Percentiles rank a stretch among this genome's conserved stretches.
These are phyloP conservation scores for Aphanomyces stellatus DNA, from an alignment of 352 stramenopile species.

Conservation along the genomic window DNA sequence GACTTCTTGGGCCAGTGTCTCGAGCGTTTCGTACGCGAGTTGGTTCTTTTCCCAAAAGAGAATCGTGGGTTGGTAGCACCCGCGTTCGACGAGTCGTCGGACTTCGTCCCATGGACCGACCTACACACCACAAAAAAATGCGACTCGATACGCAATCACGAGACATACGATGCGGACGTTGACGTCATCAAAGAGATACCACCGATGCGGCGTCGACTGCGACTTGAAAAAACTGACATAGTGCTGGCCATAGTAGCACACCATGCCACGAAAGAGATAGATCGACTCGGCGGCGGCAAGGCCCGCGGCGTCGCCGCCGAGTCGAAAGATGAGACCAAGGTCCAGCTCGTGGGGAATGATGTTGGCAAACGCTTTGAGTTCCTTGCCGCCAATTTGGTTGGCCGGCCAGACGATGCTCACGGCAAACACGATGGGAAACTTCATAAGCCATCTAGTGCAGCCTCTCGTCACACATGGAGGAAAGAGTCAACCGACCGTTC, in stretches of 20 bases:
- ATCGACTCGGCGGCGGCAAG: constrained; percentile 25
- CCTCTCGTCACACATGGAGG: not conserved
- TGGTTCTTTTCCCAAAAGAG: constrained; percentile 75
- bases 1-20: constrained; percentile 55
- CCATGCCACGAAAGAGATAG: constrained; percentile 69
- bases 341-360: constrained; percentile 30
- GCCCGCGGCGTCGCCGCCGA: constrained; percentile 30
- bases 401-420: constrained; percentile 79
- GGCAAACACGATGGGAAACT: constrained; percentile 77
- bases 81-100: constrained; percentile 56
- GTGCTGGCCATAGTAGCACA: constrained; percentile 80
- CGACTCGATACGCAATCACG: not conserved
- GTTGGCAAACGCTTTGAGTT: constrained; percentile 37
- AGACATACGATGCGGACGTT: constrained; percentile 37
- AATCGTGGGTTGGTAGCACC: constrained; percentile 72
- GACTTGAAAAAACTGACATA: constrained; percentile 83
- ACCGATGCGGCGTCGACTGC: constrained; percentile 49
- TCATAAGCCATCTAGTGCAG: constrained; percentile 53
- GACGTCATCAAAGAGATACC: constrained; percentile 82
- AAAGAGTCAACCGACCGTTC: constrained; percentile 1
- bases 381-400: constrained; percentile 47
- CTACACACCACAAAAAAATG: constrained; percentile 10
- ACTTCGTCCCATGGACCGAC: constrained; percentile 69
- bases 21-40: constrained; percentile 49
- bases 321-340: constrained; percentile 55